Evolutionary conservation across 1,139 yeast genomes (phyloP), one percentile per base, ranked within the genome.

Genomic region (Ashbya aceris): DNA sequence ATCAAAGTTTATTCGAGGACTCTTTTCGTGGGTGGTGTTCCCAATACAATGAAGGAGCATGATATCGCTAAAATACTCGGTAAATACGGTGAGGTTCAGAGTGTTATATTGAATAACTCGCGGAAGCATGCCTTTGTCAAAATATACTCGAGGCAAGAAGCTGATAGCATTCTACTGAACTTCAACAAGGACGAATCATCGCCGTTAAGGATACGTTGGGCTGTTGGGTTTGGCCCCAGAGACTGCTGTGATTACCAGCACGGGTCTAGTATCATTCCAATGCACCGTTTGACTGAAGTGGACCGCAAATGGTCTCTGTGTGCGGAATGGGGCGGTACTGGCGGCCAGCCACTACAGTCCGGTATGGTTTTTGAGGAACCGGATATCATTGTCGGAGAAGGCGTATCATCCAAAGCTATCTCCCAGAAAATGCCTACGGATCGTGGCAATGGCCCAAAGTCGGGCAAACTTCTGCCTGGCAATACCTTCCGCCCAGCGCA

Each of bases 301-400:
- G 98, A 91, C 63, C 78, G 73, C 56, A 71, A 80, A 47, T 91
- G 98, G 98, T 78, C 86, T 26, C 83, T 79, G 26, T 71, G 73
- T 49, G 96, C 97, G 7, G 91, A 86, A 65, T 87, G 95, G 87
- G 98, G 98, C 53, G 98, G 98, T 53, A 84, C 96, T 40, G 95
- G 93, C 40, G 96, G 96, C 14, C 76, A 73, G 56, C 89, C 91
- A n/a, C 66, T 91, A 49, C 77, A 69, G 49, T 73, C 85, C 45
- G 95, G 95, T 41, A 68, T 86, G 61, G 86, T 82, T 26, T 77
- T 91, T 58, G 98, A 91, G 62, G 98, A 91, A 64, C 98, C 98
- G 2, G 98, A 91, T 66, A 91, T 91, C 54, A 96, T 87, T 61
- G 84, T 91, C 42, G 97, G 97, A 40, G 79, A 87, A 39, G 97